phyloP scores from a whole-genome alignment of 2,329 filamentous ascomycete species.

The Colletotrichum cordylinicola region DNA sequence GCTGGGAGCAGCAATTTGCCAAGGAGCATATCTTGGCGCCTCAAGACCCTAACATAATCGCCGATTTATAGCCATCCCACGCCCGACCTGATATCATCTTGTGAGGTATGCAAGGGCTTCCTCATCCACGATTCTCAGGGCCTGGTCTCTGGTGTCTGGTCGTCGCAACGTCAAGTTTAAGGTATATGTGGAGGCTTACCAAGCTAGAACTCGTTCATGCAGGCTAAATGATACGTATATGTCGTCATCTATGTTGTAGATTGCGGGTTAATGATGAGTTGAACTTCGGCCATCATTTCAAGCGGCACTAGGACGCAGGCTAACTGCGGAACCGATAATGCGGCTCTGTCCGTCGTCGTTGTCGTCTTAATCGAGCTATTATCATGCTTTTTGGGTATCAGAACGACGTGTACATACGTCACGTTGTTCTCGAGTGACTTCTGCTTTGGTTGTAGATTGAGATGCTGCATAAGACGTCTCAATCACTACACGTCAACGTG shows the following conservation, averaged over 20 bases:
- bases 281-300: background rate
- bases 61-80: too few species aligned
- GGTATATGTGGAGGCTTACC: fast-evolving
- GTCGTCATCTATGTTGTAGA: too few species aligned
- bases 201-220: background rate
- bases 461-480: too few species aligned
- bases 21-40: too few species aligned
- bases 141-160: background rate
- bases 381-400: background rate
- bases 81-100: too few species aligned
- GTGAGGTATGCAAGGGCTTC: fast-evolving
- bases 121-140: fast-evolving
- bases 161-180: background rate
- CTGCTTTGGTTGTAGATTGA: too few species aligned
- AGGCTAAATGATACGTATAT: too few species aligned
- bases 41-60: too few species aligned
- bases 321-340: background rate
- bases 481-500: too few species aligned
- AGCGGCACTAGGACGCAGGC: fast-evolving
- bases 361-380: background rate
- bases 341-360: background rate
- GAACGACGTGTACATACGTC: too few species aligned
- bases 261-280: background rate
- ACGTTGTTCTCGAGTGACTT: too few species aligned
- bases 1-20: too few species aligned